A percentile compares a stretch with the other conserved stretches of the same genome.
Evolutionary conservation across 2,329 filamentous ascomycete species (phyloP).

Genomic region (Trematosphaeria pertusa): DNA sequence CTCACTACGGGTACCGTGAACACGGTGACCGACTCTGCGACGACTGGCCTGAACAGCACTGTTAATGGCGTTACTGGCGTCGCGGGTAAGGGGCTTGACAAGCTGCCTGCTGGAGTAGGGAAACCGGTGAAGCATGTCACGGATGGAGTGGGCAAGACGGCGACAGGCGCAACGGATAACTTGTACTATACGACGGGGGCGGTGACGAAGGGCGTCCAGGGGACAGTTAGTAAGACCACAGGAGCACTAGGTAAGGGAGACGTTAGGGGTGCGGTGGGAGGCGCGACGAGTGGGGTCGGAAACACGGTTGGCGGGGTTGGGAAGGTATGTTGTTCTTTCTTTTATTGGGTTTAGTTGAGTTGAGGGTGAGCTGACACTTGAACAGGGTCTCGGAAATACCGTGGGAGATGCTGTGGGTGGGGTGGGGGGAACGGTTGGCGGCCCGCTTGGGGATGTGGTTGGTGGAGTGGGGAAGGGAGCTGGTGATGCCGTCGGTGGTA

Average conservation of each 20-base stretch:
- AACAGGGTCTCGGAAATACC: slow-evolving; percentile 41
- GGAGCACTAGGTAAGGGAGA: slow-evolving; percentile 52
- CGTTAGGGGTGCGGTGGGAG: slow-evolving; percentile 46
- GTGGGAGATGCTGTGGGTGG: slow-evolving; percentile 49
- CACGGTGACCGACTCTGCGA: slow-evolving; percentile 47
- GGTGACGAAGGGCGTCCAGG: slow-evolving; percentile 51
- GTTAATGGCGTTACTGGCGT: slow-evolving; percentile 48
- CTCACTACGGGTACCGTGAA: slow-evolving; percentile 44
- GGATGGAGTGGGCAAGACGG: slow-evolving; percentile 51
- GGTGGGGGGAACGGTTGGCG: slow-evolving; percentile 45
- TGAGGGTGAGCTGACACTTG: not conserved
- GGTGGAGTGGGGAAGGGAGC: slow-evolving; percentile 52
- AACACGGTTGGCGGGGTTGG: slow-evolving; percentile 47
- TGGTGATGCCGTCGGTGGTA: slow-evolving; percentile 49
- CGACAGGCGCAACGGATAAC: slow-evolving; percentile 48
- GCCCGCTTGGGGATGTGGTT: slow-evolving; percentile 51
- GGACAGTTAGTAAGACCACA: slow-evolving; percentile 54
- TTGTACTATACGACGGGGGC: slow-evolving; percentile 50
- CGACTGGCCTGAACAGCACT: slow-evolving; percentile 43
- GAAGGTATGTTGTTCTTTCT: slow-evolving; percentile 27
- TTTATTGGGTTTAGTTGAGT: not conserved
- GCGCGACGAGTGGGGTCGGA: slow-evolving; percentile 48
- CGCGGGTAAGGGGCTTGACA: slow-evolving; percentile 47
- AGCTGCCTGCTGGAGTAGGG: slow-evolving; percentile 41
- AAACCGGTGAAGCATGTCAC: slow-evolving; percentile 51